A percentile compares a stretch with the other conserved stretches of the same genome.
phyloP scores from a whole-genome alignment of 1,284 basidiomycete species.

The Ustilago curta region DNA sequence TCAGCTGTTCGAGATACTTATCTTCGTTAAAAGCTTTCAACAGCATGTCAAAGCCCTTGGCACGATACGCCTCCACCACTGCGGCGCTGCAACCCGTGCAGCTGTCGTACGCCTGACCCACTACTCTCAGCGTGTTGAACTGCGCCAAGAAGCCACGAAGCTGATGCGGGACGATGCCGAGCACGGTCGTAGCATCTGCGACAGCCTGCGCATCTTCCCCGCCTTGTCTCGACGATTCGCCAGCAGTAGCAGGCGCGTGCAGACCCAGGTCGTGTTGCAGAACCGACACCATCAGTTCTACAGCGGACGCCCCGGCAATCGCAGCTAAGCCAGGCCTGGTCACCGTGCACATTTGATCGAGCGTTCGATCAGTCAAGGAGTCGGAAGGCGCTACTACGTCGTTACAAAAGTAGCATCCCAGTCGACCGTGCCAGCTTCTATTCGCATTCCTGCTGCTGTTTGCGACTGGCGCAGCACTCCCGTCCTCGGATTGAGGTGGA shows the following conservation, averaged over 20 bases:
- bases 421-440: slow-evolving; percentile 46
- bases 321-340: slow-evolving; percentile 94
- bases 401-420: slow-evolving; percentile 97
- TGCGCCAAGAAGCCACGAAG: slow-evolving; percentile 87
- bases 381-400: slow-evolving; percentile 96
- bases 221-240: slow-evolving; percentile 26
- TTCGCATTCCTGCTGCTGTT: slow-evolving; percentile 21
- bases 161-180: slow-evolving; percentile 93
- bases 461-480: background rate
- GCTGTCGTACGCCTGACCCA: slow-evolving; percentile 84
- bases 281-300: slow-evolving; percentile 89
- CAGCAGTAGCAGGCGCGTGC: slow-evolving; percentile 37
- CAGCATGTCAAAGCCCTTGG: slow-evolving; percentile 82
- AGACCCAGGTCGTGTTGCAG: slow-evolving; percentile 77
- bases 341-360: slow-evolving; percentile 99
- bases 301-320: slow-evolving; percentile 89
- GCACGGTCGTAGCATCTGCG: slow-evolving; percentile 37
- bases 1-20: slow-evolving; percentile 81
- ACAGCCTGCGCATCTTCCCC: slow-evolving; percentile 31
- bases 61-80: slow-evolving; percentile 70
- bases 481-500: slow-evolving; percentile 65
- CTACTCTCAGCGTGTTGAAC: slow-evolving; percentile 85
- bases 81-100: slow-evolving; percentile 83
- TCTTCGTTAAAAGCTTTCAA: slow-evolving; percentile 84
- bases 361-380: slow-evolving; percentile 89